These are phyloP conservation scores for Phytopythium delawarense DNA, from an alignment of 352 stramenopile species.

Conservation along the genomic window DNA sequence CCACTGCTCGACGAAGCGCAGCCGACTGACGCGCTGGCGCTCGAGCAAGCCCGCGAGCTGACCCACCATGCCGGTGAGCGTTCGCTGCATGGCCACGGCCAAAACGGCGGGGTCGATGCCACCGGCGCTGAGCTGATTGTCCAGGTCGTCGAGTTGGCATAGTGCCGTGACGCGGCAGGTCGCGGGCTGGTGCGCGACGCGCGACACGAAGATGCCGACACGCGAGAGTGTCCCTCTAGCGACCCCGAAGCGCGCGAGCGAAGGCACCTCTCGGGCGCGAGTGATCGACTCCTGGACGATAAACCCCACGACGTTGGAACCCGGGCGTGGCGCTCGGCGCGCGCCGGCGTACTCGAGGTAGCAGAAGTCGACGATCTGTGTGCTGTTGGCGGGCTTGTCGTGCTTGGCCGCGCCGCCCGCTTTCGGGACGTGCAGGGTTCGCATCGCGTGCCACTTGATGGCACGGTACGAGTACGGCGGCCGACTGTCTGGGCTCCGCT, in stretches of 20 bases:
- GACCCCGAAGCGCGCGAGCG: slow-evolving; percentile 57
- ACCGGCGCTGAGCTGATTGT: slow-evolving; percentile 9
- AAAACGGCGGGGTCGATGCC: slow-evolving; percentile 33
- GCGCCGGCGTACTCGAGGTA: slow-evolving; percentile 69
- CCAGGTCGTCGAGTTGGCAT: slow-evolving; percentile 66
- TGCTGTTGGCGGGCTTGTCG: slow-evolving; percentile 26
- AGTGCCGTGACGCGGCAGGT: slow-evolving; percentile 61
- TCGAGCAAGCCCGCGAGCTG: slow-evolving; percentile 49
- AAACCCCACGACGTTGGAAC: slow-evolving; percentile 65
- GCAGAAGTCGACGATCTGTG: slow-evolving; percentile 60
- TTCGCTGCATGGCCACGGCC: slow-evolving; percentile 62
- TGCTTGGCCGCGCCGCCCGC: not conserved
- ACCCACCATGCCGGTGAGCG: slow-evolving; percentile 31
- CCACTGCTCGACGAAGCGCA: slow-evolving; percentile 75
- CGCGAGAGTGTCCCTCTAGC: slow-evolving; percentile 44
- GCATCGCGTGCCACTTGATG: slow-evolving; percentile 73
- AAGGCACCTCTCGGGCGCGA: slow-evolving; percentile 53
- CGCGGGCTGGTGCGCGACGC: slow-evolving; percentile 46
- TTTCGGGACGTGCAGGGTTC: not conserved
- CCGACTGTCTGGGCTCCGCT: slow-evolving; percentile 5
- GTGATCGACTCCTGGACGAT: slow-evolving; percentile 70
- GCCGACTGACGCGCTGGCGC: slow-evolving; percentile 57
- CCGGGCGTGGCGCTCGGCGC: slow-evolving; percentile 38
- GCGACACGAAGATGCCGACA: slow-evolving; percentile 65
- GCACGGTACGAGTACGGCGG: slow-evolving; percentile 48